These are phyloP conservation scores for Helotiales sp. DNA, from an alignment of 2,329 filamentous ascomycete species.

Conservation along the genomic window DNA sequence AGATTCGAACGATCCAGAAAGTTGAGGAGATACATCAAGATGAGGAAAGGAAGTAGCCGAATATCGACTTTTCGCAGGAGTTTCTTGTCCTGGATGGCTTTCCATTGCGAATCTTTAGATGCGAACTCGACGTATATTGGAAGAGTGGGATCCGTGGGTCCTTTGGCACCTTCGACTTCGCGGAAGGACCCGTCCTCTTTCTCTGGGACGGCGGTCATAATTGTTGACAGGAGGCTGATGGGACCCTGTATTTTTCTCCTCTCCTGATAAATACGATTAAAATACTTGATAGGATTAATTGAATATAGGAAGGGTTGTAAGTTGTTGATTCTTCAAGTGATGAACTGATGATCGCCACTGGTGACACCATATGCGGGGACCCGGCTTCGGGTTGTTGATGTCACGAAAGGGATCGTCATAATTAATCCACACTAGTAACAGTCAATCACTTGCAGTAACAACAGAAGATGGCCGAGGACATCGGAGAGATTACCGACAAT, in stretches of 20 bases:
- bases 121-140: slow-evolving; percentile 38
- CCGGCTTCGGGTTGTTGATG: background rate
- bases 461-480: background rate
- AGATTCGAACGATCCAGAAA: slow-evolving; percentile 59
- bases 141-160: slow-evolving; percentile 1
- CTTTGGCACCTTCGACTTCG: slow-evolving; percentile 3
- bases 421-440: background rate
- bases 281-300: background rate
- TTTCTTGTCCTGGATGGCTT: slow-evolving; percentile 37
- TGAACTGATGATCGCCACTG: background rate
- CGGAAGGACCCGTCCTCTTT: background rate
- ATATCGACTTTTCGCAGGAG: slow-evolving; percentile 57
- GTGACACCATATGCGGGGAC: background rate
- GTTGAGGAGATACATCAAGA: slow-evolving; percentile 62
- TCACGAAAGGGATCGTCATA: background rate
- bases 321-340: background rate
- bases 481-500: background rate
- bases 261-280: no score
- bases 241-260: background rate
- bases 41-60: slow-evolving; percentile 56
- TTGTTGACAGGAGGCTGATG: background rate
- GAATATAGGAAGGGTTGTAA: background rate
- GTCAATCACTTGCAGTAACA: background rate
- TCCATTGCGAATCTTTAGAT: slow-evolving; percentile 41
- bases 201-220: background rate